Base-by-base conservation (phyloP, 163 green algal species). In the Volvox carteri region DNA sequence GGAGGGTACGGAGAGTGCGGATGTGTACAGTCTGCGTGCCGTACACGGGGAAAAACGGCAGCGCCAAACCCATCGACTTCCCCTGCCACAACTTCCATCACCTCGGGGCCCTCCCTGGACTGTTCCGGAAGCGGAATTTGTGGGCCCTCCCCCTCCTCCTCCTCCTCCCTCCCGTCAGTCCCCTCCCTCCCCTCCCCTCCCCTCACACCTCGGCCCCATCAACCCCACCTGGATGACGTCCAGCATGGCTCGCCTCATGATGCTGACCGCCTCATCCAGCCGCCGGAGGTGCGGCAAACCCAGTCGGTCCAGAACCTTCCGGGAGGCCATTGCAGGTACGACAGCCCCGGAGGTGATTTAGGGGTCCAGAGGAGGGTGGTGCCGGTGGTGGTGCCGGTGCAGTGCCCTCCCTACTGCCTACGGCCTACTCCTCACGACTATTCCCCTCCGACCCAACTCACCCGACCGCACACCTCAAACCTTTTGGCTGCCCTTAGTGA, bases 181-280 rank as follows among this genome's bases (percentile, higher is more conserved):
- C 14, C 56, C 56, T 67, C 56, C 56, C 16, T n/a, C 56, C 56
- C 56, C 30, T 8, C 56, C 16, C 56, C n/a, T n/a, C 56, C 62
- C 7, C n/a, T 23, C 28, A 44, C 62, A 7, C 18, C 62, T 74
- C 62, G 6, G 9, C 9, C 9, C 56, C 56, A 6, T 30, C 62
- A 8, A 8, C 8, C 70, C 37, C 72, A 93, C 93, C 80, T 92
- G 75, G 33, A 97, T 96, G 0, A 97, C 90, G 4, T 92, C 86
- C 78, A 96, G 90, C 93, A 97, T 96, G 28, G 91, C 86, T 0
- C 67, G 60, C 23, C 92, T 73, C 91, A 97, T 96, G 33, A 91
- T 90, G 5, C 33, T 72, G 14, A 96, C 83, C 6, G 94, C 90
- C 41, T 92, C 81, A 4, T 93, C 70, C 88, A 96, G 76, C 62